Conservation (phyloP, 306 rosid species). For the Oxytropis ochrocephala region DNA sequence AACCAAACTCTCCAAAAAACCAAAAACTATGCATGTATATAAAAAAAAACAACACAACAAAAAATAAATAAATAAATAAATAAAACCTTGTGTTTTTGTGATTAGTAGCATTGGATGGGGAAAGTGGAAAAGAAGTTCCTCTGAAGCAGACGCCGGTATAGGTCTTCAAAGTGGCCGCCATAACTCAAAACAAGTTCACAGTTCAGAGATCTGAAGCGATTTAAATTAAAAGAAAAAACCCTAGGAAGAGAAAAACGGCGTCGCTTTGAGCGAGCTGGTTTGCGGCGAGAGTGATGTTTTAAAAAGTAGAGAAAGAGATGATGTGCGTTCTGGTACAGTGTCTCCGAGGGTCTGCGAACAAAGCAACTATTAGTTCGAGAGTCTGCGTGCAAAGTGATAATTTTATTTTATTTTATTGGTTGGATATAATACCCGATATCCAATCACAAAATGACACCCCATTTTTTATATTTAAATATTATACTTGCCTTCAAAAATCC, state of each 20-base stretch:
- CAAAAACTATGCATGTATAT: not conserved
- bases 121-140: conserved; percentile 37
- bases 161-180: conserved; percentile 55
- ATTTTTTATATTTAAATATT: too few relatives aligned
- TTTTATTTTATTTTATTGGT: too few relatives aligned
- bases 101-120: conserved; percentile 29
- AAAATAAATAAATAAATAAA: not conserved
- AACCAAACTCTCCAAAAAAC: not conserved
- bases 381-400: too few relatives aligned
- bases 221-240: too few relatives aligned
- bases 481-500: too few relatives aligned
- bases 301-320: too few relatives aligned
- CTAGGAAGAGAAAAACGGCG: not conserved
- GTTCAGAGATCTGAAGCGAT: not conserved
- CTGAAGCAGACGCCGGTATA: conserved; percentile 28
- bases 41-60: not conserved
- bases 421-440: too few relatives aligned
- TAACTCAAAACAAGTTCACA: not conserved
- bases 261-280: not conserved
- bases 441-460: too few relatives aligned
- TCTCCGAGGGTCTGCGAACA: too few relatives aligned
- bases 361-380: too few relatives aligned
- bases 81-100: conserved; percentile 19
- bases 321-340: too few relatives aligned
- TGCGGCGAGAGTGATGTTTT: too few relatives aligned